phyloP scores from a whole-genome alignment of 2,329 filamentous ascomycete genomes.

The Diaporthe vexans region DNA sequence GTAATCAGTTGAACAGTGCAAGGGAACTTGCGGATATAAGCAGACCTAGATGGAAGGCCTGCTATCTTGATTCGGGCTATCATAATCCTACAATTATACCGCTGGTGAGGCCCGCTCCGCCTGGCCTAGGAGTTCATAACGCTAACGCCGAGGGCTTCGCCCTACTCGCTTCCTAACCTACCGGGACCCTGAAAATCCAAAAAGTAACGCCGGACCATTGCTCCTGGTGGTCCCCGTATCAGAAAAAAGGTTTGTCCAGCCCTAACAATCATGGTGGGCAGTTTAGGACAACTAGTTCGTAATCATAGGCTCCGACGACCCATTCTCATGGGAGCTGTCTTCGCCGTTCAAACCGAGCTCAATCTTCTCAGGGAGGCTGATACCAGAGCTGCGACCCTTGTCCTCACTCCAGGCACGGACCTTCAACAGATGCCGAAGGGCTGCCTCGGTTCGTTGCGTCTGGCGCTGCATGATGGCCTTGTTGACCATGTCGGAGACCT shows the following conservation, averaged over 20 bases:
- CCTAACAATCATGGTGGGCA: neutral
- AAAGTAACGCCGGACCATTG: constrained; percentile 30
- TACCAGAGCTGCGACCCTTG: constrained; percentile 63
- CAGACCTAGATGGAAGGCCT: neutral
- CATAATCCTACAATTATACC: constrained; percentile 45
- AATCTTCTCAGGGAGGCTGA: constrained; percentile 56
- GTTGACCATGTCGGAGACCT: constrained; percentile 91
- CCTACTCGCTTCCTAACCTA: constrained; percentile 39
- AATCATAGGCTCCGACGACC: constrained; percentile 66
- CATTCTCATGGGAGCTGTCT: constrained; percentile 54
- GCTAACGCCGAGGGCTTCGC: constrained; percentile 41
- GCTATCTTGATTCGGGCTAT: neutral
- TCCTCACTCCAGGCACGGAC: constrained; percentile 89
- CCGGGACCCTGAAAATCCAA: constrained; percentile 43
- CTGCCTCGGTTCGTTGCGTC: constrained; percentile 81
- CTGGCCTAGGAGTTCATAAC: constrained; percentile 31
- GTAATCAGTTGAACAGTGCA: neutral
- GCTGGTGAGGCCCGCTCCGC: constrained; percentile 25
- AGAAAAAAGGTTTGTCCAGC: neutral
- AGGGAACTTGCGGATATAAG: neutral
- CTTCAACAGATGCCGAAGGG: constrained; percentile 84
- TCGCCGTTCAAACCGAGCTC: constrained; percentile 57
- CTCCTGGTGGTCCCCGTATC: neutral
- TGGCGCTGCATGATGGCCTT: constrained; percentile 85
- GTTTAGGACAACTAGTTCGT: constrained; percentile 56